Evolutionary conservation across 2,329 filamentous ascomycete genomes (phyloP), one percentile per base, ranked within the genome.

Genomic region (Pseudogymnoascus sp.): DNA sequence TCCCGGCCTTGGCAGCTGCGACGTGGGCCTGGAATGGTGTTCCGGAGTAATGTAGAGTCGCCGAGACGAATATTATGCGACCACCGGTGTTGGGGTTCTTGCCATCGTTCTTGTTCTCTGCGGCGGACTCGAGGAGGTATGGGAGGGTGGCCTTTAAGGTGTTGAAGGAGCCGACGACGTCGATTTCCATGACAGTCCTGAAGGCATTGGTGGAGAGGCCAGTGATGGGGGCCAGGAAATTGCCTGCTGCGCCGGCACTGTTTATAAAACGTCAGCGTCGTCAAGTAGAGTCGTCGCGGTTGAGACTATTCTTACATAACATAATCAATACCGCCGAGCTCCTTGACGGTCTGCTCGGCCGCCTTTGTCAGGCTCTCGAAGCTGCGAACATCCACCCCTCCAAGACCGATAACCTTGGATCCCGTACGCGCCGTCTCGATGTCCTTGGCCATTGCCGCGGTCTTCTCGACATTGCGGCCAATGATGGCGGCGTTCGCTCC

Each of bases 111-210:
- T 87, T 79, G 47, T 73, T 70, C 70, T 83, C 84, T 36, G 78
- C 76, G 1, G 89, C 87, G n/a, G 91, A 96, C 69, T 85, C 81
- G 11, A 91, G 77, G 2, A 99, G 83, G 71, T 96, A 83, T 0
- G 91, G 91, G 36, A 97, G 79, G 0, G 91, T 95, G 3, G 93
- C 92, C 78, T 97, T 97, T 72, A 96, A 82, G 2, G 92, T 96
- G 79, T 97, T 96, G 78, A 90, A 99, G 14, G 90, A 96, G 34
- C 95, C 95, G 37, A 97, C 76, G 2, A 96, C 88, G 74, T 97
- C 95, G 72, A 99, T 99, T 66, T 97, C 95, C 71, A 97, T 93
- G 68, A 99, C 95, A 0, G 90, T 82, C 76, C 93, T 96, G 85
- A 99, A 96, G 3, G 91, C 95, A 73, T 97, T 97, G 64, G 89